phyloP scores from a whole-genome alignment of 768 basidiomycete species.

The Panus rudis region DNA sequence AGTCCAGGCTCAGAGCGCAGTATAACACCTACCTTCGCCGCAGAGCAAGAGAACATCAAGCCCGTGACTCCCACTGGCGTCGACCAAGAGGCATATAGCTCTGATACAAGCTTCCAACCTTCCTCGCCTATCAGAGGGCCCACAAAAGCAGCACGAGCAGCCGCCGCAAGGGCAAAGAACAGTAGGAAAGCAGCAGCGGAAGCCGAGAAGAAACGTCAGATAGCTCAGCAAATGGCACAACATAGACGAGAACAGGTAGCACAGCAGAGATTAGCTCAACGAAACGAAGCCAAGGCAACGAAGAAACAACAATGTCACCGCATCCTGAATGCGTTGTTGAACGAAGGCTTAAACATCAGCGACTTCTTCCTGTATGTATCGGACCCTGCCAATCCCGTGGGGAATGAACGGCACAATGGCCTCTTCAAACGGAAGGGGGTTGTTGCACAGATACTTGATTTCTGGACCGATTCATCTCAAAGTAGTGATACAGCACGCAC shows the following conservation, averaged over 20 bases:
- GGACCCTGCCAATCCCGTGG: conserved; percentile 16
- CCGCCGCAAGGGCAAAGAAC: too few relatives aligned
- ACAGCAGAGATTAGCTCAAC: too few relatives aligned
- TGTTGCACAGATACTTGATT: conserved; percentile 17
- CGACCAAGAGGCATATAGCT: too few relatives aligned
- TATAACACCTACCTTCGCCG: too few relatives aligned
- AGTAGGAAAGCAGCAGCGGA: not conserved
- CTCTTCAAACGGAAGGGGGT: conserved; percentile 13
- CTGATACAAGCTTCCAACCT: too few relatives aligned
- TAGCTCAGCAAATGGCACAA: not conserved
- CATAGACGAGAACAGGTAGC: too few relatives aligned
- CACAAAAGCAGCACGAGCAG: too few relatives aligned
- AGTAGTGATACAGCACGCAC: conserved; percentile 13
- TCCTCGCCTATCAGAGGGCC: too few relatives aligned
- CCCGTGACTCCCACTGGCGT: too few relatives aligned
- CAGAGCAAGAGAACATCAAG: too few relatives aligned
- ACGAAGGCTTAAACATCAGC: not conserved
- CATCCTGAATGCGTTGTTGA: not conserved
- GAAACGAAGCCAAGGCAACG: not conserved
- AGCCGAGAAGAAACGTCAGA: not conserved
- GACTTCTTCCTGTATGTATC: conserved; percentile 19
- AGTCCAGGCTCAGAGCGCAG: too few relatives aligned
- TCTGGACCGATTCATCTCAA: conserved; percentile 17
- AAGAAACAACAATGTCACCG: not conserved
- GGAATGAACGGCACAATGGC: conserved; percentile 16